Evolutionary conservation across 306 rosid genomes (phyloP).

Genomic region (Psophocarpus tetragonolobus): DNA sequence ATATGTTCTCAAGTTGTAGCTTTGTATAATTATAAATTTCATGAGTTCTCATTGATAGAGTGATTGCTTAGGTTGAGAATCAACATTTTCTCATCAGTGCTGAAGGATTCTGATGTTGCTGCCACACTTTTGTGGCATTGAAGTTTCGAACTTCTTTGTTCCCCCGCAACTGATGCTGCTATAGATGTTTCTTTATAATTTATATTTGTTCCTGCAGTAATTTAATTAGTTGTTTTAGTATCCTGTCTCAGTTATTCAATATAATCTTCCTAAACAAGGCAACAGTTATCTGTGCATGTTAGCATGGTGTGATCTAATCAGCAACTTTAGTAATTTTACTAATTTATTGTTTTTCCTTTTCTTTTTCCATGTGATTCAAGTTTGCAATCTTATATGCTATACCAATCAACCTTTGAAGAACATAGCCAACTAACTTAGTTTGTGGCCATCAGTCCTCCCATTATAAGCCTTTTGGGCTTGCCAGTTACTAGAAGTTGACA

Average conservation of each 20-base stretch:
- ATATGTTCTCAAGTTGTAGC: not conserved
- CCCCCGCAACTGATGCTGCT: not conserved
- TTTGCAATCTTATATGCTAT: not conserved
- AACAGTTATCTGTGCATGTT: slow-evolving; percentile 11
- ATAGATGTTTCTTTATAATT: not conserved
- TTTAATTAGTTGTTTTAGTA: slow-evolving; percentile 38
- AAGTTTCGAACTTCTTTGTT: not conserved
- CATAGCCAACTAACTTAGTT: not conserved
- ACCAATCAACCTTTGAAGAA: not conserved
- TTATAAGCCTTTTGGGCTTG: not conserved
- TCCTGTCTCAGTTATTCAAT: not conserved
- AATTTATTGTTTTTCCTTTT: not conserved
- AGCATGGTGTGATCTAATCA: not conserved
- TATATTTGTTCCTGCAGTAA: not conserved
- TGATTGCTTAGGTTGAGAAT: slow-evolving; percentile 18
- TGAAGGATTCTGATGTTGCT: slow-evolving; percentile 3
- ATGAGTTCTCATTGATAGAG: not conserved
- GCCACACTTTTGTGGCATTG: not conserved
- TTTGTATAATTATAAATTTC: not conserved
- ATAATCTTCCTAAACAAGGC: slow-evolving; percentile 2
- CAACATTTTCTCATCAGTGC: not conserved
- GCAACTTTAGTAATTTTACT: not conserved
- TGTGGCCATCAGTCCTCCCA: not conserved
- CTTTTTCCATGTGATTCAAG: not conserved
- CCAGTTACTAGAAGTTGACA: not conserved